These are phyloP conservation scores for Hyphopichia pseudoburtonii DNA, from an alignment of 1,139 yeast species.

Conservation along the genomic window DNA sequence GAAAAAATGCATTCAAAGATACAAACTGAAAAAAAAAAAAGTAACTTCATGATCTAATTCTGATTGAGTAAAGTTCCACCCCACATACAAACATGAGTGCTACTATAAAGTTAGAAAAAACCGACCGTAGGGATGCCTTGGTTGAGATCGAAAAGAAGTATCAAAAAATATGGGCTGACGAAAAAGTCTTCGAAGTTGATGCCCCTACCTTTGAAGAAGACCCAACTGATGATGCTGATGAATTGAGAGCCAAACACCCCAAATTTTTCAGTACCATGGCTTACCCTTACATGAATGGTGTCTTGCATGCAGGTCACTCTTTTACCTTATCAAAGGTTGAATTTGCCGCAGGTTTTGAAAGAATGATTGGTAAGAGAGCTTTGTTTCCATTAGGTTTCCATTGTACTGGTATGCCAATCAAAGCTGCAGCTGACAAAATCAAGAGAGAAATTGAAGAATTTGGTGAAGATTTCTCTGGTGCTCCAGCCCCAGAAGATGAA, in stretches of 20 bases:
- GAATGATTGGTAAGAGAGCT: constrained; percentile 92
- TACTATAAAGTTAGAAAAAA: constrained; percentile 49
- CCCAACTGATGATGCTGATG: constrained; percentile 62
- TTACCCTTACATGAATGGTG: constrained; percentile 99
- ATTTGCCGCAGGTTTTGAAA: constrained; percentile 89
- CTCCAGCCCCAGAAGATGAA: constrained; percentile 57
- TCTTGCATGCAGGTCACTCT: constrained; percentile 95
- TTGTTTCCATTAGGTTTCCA: constrained; percentile 97
- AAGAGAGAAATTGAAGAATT: constrained; percentile 89
- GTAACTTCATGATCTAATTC: too few species aligned
- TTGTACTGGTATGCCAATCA: constrained; percentile 99
- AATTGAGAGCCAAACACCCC: constrained; percentile 76
- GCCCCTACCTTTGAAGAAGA: constrained; percentile 77
- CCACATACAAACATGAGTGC: constrained; percentile 43
- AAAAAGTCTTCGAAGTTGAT: constrained; percentile 78
- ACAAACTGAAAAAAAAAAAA: too few species aligned
- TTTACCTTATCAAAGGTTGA: constrained; percentile 95
- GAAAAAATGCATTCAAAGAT: too few species aligned
- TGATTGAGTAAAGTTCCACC: too few species aligned
- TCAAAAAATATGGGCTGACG: constrained; percentile 84
- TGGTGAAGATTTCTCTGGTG: constrained; percentile 79
- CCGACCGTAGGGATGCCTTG: constrained; percentile 91
- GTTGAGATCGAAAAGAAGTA: constrained; percentile 87
- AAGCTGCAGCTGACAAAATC: constrained; percentile 94
- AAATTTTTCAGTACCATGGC: constrained; percentile 95